These are phyloP conservation scores for Eutrema heterophyllum DNA, from an alignment of 345 rosid species.

Conservation along the genomic window DNA sequence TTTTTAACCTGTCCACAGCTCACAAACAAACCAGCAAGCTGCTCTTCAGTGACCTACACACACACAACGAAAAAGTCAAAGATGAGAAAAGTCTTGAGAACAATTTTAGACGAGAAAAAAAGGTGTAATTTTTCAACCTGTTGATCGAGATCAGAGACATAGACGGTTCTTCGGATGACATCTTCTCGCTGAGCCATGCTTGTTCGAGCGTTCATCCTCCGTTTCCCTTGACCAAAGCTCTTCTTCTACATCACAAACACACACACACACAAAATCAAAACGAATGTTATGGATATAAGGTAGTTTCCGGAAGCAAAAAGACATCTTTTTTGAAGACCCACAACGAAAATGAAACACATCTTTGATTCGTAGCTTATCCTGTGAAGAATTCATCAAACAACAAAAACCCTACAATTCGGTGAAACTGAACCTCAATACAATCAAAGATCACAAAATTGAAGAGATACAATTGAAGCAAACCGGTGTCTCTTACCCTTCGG, in stretches of 20 bases:
- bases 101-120: background rate
- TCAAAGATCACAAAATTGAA: background rate
- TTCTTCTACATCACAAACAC: constrained; percentile 50
- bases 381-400: constrained; percentile 2
- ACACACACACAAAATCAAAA: background rate
- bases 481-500: constrained; percentile 44
- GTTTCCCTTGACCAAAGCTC: constrained; percentile 60
- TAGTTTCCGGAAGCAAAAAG: background rate
- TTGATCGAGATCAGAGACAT: constrained; percentile 91
- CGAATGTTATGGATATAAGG: background rate
- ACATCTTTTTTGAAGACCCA: background rate
- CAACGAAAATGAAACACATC: background rate
- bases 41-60: constrained; percentile 88
- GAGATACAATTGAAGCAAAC: background rate
- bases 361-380: background rate
- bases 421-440: background rate
- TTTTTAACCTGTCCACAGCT: constrained; percentile 68
- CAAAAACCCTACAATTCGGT: constrained; percentile 9
- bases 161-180: constrained; percentile 77
- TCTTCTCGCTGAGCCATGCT: constrained; percentile 91
- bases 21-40: constrained; percentile 86
- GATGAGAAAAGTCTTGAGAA: background rate
- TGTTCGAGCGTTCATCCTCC: constrained; percentile 68
- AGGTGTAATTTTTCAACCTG: constrained; percentile 44
- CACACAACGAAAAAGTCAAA: background rate